Evolutionary conservation across 176 grass and related monocot species (phyloP).

Genomic region (Lolium rigidum): DNA sequence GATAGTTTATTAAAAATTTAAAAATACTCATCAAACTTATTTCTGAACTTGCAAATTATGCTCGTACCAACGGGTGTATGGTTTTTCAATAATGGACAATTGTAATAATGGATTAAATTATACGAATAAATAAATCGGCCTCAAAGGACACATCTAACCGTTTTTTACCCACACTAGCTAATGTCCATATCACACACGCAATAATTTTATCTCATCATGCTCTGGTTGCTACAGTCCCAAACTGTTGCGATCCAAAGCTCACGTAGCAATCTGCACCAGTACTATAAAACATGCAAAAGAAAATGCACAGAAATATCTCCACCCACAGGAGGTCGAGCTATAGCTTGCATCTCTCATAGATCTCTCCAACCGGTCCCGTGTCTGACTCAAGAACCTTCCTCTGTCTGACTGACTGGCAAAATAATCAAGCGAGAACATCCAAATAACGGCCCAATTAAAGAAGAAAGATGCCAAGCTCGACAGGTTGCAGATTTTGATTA

Average conservation of each 20-base stretch:
- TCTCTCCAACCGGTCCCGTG: conserved; percentile 12
- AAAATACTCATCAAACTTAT: not conserved
- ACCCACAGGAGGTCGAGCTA: not conserved
- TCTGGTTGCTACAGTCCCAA: not conserved
- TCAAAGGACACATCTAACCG: too few species aligned
- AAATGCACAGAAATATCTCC: not conserved
- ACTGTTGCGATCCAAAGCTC: not conserved
- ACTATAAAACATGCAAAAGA: not conserved
- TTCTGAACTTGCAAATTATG: not conserved
- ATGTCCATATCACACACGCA: not conserved
- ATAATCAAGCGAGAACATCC: conserved; percentile 32
- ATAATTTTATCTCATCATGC: not conserved
- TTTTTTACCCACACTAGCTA: too few species aligned
- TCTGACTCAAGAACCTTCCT: conserved; percentile 52
- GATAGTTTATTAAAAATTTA: not conserved
- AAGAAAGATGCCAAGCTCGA: conserved; percentile 41
- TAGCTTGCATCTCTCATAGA: not conserved
- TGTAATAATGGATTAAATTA: not conserved
- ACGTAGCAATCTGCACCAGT: not conserved
- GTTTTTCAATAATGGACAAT: not conserved
- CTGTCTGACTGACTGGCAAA: not conserved
- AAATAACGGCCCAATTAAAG: conserved; percentile 17
- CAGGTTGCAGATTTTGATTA: conserved; percentile 32
- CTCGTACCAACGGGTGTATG: not conserved
- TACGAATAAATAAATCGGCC: not conserved